Evolutionary conservation across 2,329 filamentous ascomycete species (phyloP).

Genomic region (Parafenestella ontariensis): DNA sequence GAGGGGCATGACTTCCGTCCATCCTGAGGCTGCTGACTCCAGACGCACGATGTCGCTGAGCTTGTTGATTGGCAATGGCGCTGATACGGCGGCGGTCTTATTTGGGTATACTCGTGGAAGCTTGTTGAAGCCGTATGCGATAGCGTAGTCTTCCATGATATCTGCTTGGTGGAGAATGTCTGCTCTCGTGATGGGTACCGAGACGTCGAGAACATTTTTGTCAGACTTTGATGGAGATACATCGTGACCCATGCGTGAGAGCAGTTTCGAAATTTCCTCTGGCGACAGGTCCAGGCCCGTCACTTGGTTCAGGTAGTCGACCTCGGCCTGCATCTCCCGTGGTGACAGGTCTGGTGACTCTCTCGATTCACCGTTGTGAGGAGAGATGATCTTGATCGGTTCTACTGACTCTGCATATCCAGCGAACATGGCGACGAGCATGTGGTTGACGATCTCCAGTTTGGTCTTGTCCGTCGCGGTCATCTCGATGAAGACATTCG

Average conservation of each 20-base stretch:
- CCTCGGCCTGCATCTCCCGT: constrained; percentile 78
- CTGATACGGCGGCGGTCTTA: constrained; percentile 84
- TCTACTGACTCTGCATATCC: constrained; percentile 93
- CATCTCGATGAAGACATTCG: constrained; percentile 95
- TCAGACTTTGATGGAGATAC: constrained; percentile 75
- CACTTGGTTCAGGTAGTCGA: constrained; percentile 93
- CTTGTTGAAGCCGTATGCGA: constrained; percentile 97
- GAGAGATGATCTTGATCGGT: constrained; percentile 88
- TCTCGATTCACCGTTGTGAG: constrained; percentile 85
- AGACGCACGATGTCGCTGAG: constrained; percentile 87
- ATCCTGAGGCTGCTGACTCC: constrained; percentile 92
- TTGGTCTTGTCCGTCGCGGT: constrained; percentile 97
- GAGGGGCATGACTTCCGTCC: constrained; percentile 94
- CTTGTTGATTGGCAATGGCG: constrained; percentile 91
- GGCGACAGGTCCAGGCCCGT: constrained; percentile 81
- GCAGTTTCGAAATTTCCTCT: constrained; percentile 76
- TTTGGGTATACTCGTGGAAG: constrained; percentile 86
- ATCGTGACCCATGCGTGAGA: constrained; percentile 88
- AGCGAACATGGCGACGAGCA: constrained; percentile 97
- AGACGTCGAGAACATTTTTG: constrained; percentile 76
- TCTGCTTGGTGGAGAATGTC: constrained; percentile 97
- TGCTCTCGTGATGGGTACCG: constrained; percentile 86
- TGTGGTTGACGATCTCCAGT: constrained; percentile 92
- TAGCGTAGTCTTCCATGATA: constrained; percentile 97
- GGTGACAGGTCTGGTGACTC: constrained; percentile 82